Evolutionary conservation across 1,284 basidiomycete genomes (phyloP).

Genomic region (Exobasidium rhododendri): DNA sequence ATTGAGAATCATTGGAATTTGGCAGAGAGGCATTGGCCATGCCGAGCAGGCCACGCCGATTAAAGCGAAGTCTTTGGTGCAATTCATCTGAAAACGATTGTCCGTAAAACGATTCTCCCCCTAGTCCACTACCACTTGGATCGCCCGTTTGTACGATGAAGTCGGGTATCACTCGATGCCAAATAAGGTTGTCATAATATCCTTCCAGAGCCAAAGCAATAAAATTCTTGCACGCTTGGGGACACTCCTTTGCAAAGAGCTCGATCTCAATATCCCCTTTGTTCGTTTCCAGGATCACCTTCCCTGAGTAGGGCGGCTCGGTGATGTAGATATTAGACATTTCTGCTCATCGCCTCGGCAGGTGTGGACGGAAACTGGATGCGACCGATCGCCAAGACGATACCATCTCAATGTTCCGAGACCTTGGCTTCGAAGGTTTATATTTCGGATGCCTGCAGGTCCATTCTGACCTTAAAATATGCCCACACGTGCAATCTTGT

Average conservation of each 20-base stretch:
- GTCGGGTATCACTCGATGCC: conserved; percentile 81
- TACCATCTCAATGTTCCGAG: too few relatives aligned
- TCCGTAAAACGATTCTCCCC: conserved; percentile 62
- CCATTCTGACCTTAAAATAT: too few relatives aligned
- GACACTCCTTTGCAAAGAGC: conserved; percentile 92
- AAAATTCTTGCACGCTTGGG: conserved; percentile 89
- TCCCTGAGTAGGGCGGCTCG: conserved; percentile 68
- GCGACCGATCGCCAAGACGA: too few relatives aligned
- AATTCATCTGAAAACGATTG: conserved; percentile 89
- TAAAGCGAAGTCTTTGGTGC: conserved; percentile 77
- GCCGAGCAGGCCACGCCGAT: conserved; percentile 81
- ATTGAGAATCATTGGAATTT: conserved; percentile 56
- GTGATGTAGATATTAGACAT: conserved; percentile 46
- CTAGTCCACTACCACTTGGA: conserved; percentile 80
- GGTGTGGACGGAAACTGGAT: too few relatives aligned
- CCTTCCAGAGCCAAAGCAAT: conserved; percentile 86
- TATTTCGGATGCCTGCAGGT: too few relatives aligned
- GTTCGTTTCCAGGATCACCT: conserved; percentile 83
- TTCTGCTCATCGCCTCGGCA: too few relatives aligned
- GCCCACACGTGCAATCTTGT: too few relatives aligned
- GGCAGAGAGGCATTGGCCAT: conserved; percentile 83
- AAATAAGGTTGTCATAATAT: conserved; percentile 91
- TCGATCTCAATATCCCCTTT: conserved; percentile 66
- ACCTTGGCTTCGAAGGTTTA: too few relatives aligned
- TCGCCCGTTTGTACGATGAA: conserved; percentile 97